Conservation (phyloP, 164 flowering plant genomes). For the Saururus chinensis region DNA sequence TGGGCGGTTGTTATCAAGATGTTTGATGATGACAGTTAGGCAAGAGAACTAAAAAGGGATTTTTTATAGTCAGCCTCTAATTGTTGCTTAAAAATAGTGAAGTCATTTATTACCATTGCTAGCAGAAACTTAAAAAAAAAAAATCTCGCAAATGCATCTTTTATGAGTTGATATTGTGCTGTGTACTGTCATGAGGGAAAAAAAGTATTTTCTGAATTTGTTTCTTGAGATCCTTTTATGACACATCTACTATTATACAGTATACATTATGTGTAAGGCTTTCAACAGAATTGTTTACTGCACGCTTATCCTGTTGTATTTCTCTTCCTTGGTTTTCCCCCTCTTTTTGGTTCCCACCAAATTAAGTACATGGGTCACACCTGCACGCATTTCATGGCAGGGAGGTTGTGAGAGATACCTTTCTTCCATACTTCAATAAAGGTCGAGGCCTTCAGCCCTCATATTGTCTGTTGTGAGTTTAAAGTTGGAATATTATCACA, state of each 20-base stretch:
- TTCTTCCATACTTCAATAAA: slow-evolving; percentile 57
- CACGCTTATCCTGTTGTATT: neutral
- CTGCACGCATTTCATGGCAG: slow-evolving; percentile 34
- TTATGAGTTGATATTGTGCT: too few species aligned
- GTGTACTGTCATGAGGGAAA: too few species aligned
- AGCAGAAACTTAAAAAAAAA: too few species aligned
- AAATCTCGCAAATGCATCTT: too few species aligned
- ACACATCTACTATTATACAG: neutral
- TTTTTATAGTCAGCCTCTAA: too few species aligned
- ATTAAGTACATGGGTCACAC: slow-evolving; percentile 7
- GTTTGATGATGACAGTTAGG: too few species aligned
- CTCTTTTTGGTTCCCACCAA: slow-evolving; percentile 2
- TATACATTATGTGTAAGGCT: neutral
- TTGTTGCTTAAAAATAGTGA: too few species aligned
- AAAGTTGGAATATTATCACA: neutral
- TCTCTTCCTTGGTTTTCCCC: slow-evolving; percentile 1
- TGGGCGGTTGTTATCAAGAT: too few species aligned
- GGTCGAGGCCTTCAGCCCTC: slow-evolving; percentile 26
- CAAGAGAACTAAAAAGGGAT: too few species aligned
- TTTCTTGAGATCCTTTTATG: too few species aligned
- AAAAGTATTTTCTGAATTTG: too few species aligned
- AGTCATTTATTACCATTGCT: too few species aligned
- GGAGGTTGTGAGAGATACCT: slow-evolving; percentile 49
- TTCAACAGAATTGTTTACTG: neutral
- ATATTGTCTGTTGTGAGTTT: neutral